Evolutionary conservation across 352 stramenopile genomes (phyloP).

Genomic region (Phytophthora kernoviae): DNA sequence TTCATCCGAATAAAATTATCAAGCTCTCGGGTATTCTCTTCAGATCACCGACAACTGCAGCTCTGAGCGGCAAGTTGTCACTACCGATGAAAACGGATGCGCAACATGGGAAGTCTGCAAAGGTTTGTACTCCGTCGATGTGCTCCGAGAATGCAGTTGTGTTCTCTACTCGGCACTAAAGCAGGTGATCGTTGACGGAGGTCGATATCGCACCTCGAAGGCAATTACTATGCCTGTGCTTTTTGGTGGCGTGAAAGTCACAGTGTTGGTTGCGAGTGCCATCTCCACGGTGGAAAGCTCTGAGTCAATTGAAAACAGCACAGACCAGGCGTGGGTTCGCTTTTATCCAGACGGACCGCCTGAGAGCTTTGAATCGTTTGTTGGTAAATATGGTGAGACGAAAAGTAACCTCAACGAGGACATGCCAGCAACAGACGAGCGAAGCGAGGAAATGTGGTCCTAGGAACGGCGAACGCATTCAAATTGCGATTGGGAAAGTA

Average conservation of each 20-base stretch:
- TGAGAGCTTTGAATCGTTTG: constrained; percentile 9
- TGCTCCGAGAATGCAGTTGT: constrained; percentile 54
- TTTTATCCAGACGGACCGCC: constrained; percentile 19
- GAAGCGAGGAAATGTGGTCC: constrained; percentile 14
- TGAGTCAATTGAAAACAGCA: neutral
- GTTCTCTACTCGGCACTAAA: constrained; percentile 75
- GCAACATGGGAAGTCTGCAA: constrained; percentile 62
- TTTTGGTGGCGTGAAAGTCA: constrained; percentile 54
- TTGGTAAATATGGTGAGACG: constrained; percentile 8
- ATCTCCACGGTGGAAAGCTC: neutral
- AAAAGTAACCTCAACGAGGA: constrained; percentile 4
- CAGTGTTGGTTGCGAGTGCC: constrained; percentile 23
- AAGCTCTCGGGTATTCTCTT: constrained; percentile 50
- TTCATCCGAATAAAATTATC: constrained; percentile 48
- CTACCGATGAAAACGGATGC: constrained; percentile 45
- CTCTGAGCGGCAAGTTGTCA: constrained; percentile 46
- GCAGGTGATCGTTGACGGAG: constrained; percentile 69
- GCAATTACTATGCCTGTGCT: constrained; percentile 66
- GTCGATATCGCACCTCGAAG: constrained; percentile 48
- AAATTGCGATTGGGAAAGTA: constrained; percentile 57
- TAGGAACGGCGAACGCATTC: constrained; percentile 36
- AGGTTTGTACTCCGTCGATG: constrained; percentile 63
- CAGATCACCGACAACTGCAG: constrained; percentile 65
- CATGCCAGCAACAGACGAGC: constrained; percentile 12
- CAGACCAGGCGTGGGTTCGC: constrained; percentile 9